Evolutionary conservation across 805 yeast genomes (phyloP), one percentile per base, ranked within the genome.

Genomic region (Teunomyces pallodes): DNA sequence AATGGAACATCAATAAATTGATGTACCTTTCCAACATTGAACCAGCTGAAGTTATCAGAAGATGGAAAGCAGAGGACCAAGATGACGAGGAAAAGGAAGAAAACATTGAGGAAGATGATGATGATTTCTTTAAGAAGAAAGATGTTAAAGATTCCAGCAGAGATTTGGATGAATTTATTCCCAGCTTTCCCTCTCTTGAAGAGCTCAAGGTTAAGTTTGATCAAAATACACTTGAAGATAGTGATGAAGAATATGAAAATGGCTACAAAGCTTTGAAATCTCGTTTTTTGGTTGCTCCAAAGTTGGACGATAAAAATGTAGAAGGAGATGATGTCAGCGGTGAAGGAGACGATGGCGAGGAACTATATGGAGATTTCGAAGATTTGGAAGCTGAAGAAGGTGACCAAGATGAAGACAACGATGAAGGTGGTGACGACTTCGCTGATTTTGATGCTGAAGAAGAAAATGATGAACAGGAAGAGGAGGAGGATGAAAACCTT

Each of bases 1-100:
- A 72, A 49, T 88, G 95, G 91, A 88, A 92, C 64, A 81, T 92
- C 52, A 83, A 85, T 56, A 88, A 87, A 60, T 70, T 92, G 47
- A 71, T 94, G 4, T 92, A 94, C 65, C 76, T 87, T 80, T 83
- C 85, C 48, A 86, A 88, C 55, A 75, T 90, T 36, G 80, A 82
- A 9, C 91, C 97, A 0, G 74, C 69, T 1, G 94, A 86, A 53
- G 94, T 79, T 30, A 72, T 89, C 42, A 72, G 70, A 36, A 79
- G 91, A 66, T 88, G 95, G 95, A 81, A 66, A 54, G 74, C 78
- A 29, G 82, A 80, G 56, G 76, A 73, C 35, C 65, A 58, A 1
- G 72, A 69, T n/a, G 73, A 71, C 8, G 74, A 69, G 3, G 75
- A 72, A 3, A 70, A 67, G 5, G 66, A 74, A 57, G 58, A 66